Evolutionary conservation across 169 alveolate genomes (phyloP).

Genomic region (Sarcocystis neurona): DNA sequence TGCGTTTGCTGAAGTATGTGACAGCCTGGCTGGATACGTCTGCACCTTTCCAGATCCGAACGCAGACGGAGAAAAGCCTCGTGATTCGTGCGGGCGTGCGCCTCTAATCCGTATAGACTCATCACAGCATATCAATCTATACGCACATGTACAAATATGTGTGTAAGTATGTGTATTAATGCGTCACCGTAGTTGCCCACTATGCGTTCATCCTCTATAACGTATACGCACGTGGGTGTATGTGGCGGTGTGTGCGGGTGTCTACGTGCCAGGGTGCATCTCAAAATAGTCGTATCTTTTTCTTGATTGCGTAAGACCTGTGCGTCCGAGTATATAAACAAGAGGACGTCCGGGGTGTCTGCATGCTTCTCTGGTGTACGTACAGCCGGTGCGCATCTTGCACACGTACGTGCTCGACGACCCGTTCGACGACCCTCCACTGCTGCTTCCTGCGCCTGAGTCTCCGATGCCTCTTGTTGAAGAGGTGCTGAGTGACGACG

Average conservation of each 20-base stretch:
- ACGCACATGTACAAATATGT: too few species aligned
- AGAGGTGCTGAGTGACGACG: conserved; percentile 51
- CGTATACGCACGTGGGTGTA: not conserved
- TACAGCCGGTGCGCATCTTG: conserved; percentile 83
- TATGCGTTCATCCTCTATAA: too few species aligned
- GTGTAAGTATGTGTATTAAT: too few species aligned
- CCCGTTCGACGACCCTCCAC: conserved; percentile 87
- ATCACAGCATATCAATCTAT: too few species aligned
- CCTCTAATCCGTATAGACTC: too few species aligned
- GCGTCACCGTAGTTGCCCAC: too few species aligned
- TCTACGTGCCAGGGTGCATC: too few species aligned
- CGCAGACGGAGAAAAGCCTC: too few species aligned
- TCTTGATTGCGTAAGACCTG: not conserved
- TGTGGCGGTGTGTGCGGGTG: not conserved
- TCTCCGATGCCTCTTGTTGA: conserved; percentile 60
- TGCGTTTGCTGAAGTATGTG: too few species aligned
- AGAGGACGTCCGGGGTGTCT: not conserved
- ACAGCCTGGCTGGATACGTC: too few species aligned
- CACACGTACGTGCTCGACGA: conserved; percentile 91
- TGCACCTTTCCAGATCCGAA: too few species aligned
- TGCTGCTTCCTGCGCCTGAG: conserved; percentile 9
- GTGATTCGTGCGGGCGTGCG: too few species aligned
- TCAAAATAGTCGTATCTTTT: not conserved
- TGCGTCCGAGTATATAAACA: not conserved
- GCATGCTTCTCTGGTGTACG: not conserved